Conservation (phyloP, 352 stramenopile species). For the Elongisporangium undulatum region DNA sequence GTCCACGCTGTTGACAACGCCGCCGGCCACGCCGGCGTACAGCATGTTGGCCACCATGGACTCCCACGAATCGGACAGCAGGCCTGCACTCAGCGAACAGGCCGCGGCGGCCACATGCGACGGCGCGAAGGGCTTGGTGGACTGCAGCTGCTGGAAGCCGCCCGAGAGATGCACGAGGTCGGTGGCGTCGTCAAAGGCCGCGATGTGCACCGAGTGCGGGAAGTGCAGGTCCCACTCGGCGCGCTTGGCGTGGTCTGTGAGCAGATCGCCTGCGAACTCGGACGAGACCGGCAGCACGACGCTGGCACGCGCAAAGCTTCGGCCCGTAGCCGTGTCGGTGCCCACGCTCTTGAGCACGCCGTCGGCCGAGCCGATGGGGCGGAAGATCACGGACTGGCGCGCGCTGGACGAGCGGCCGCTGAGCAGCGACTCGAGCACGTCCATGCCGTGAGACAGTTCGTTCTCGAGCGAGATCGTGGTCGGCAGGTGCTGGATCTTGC, state of each 20-base stretch:
- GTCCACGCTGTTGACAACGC: constrained; percentile 42
- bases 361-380: constrained; percentile 40
- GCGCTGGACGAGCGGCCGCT: constrained; percentile 14
- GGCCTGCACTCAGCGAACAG: constrained; percentile 31
- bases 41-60: constrained; percentile 38
- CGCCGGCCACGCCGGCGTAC: constrained; percentile 44
- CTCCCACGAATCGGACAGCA: constrained; percentile 44
- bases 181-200: constrained; percentile 70
- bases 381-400: constrained; percentile 48
- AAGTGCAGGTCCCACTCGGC: constrained; percentile 82
- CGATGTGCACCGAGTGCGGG: constrained; percentile 49
- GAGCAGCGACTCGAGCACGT: constrained; percentile 61
- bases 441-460: constrained; percentile 54
- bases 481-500: constrained; percentile 52
- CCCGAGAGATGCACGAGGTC: constrained; percentile 67
- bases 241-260: constrained; percentile 62
- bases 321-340: constrained; percentile 24
- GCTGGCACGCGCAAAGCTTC: constrained; percentile 55
- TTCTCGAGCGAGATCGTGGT: constrained; percentile 80
- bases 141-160: constrained; percentile 35
- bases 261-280: constrained; percentile 54
- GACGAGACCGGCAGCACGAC: constrained; percentile 61
- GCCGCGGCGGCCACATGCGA: constrained; percentile 40
- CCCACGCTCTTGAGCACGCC: constrained; percentile 64
- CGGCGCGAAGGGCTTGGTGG: constrained; percentile 43